phyloP scores from a whole-genome alignment of 192 early-diverging fungal species.

The Glomus cerebriforme region DNA sequence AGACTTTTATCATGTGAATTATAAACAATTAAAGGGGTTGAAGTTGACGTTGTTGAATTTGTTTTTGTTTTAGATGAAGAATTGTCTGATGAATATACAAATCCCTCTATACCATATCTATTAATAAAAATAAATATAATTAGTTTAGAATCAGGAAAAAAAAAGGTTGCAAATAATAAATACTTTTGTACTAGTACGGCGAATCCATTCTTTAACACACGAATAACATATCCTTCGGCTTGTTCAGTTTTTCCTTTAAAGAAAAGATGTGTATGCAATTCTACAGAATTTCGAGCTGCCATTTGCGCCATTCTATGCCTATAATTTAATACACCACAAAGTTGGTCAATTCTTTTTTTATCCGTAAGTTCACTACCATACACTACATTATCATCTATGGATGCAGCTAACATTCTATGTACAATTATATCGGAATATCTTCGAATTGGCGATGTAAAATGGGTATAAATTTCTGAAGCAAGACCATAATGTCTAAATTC shows the following conservation, averaged over 20 bases:
- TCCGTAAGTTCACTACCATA: constrained; percentile 80
- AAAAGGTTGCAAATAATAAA: background rate
- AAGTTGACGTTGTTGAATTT: constrained; percentile 23
- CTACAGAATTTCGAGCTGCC: constrained; percentile 90
- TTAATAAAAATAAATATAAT: background rate
- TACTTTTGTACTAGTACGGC: constrained; percentile 84
- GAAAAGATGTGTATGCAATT: constrained; percentile 95
- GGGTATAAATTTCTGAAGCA: constrained; percentile 91
- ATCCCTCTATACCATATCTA: constrained; percentile 87
- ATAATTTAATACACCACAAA: constrained; percentile 87
- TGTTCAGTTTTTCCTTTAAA: constrained; percentile 90
- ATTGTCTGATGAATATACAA: constrained; percentile 67
- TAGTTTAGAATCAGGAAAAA: background rate
- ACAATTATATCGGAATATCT: constrained; percentile 96
- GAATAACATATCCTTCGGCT: constrained; percentile 87
- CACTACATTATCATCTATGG: constrained; percentile 43
- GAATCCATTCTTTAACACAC: constrained; percentile 94
- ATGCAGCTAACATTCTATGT: constrained; percentile 77
- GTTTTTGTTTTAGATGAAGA: constrained; percentile 35
- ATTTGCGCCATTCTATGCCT: constrained; percentile 96
- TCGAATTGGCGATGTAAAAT: constrained; percentile 99
- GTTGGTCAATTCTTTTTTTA: constrained; percentile 78
- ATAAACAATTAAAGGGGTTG: constrained; percentile 37
- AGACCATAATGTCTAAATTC: constrained; percentile 91
- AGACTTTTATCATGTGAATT: constrained; percentile 48